Percentiles rank a stretch among this genome's conserved stretches.
These are phyloP conservation scores for Plectosphaerella sp. DNA, from an alignment of 2,329 filamentous ascomycete species.

Conservation along the genomic window DNA sequence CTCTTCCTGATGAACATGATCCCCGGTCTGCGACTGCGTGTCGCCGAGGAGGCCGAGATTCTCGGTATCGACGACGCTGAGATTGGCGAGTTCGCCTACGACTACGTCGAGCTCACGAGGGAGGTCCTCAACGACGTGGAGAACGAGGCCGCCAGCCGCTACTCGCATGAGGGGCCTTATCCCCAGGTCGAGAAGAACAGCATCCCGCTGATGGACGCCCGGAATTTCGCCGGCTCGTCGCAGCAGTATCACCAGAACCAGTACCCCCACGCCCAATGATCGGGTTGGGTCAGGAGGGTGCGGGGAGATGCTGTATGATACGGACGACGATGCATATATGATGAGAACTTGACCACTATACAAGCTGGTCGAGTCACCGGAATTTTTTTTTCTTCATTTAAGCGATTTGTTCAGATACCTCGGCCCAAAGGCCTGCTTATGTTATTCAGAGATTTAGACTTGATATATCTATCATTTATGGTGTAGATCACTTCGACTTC, in stretches of 20 bases:
- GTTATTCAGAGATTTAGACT: too few relatives aligned
- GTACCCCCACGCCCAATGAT: slow-evolving; percentile 12
- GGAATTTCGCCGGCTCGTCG: slow-evolving; percentile 33
- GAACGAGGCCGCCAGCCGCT: slow-evolving; percentile 37
- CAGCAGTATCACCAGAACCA: slow-evolving; percentile 17
- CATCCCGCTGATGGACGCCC: slow-evolving; percentile 41
- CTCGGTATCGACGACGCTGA: slow-evolving; percentile 85
- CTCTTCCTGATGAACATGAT: slow-evolving; percentile 76
- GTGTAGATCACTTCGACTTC: too few relatives aligned
- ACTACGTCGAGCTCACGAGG: slow-evolving; percentile 80
- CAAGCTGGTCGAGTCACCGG: too few relatives aligned
- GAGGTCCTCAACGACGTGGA: slow-evolving; percentile 45
- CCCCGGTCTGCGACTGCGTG: slow-evolving; percentile 70
- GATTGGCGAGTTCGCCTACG: slow-evolving; percentile 93
- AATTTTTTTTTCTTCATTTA: too few relatives aligned
- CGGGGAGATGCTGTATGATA: background rate
- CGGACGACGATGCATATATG: background rate
- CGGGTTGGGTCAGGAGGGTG: background rate
- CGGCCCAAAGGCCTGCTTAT: too few relatives aligned
- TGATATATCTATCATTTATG: too few relatives aligned
- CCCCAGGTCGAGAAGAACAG: slow-evolving; percentile 44
- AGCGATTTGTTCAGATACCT: too few relatives aligned
- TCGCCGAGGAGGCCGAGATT: slow-evolving; percentile 72
- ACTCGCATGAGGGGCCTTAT: slow-evolving; percentile 35
- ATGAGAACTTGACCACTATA: background rate